Conservation (phyloP, 78 protist genomes). For the Dictyostelium purpureum region DNA sequence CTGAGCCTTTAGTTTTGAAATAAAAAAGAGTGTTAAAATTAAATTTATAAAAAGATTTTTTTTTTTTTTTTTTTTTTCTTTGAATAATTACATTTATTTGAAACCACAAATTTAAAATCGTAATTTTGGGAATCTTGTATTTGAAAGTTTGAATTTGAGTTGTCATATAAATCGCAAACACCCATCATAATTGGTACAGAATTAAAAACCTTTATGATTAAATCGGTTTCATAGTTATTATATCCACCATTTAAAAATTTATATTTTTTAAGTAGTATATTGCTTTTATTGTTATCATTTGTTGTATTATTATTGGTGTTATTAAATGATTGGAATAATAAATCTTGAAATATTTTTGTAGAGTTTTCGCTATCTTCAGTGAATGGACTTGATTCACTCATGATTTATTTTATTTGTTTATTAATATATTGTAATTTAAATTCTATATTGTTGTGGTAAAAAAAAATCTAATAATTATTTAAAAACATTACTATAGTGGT, state of each 20-base stretch:
- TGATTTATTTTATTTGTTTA: not conserved
- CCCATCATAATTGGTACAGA: conserved; percentile 29
- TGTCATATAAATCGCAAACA: conserved; percentile 2
- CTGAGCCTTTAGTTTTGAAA: not conserved
- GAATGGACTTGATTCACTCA: not conserved
- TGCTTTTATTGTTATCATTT: not conserved
- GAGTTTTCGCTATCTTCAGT: not conserved
- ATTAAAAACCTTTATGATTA: not conserved
- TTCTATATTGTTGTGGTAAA: not conserved
- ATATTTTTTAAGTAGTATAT: not conserved
- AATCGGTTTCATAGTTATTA: not conserved
- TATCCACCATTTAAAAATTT: not conserved
- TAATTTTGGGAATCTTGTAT: not conserved
- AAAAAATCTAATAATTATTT: too few species aligned
- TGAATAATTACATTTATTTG: not conserved
- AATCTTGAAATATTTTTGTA: not conserved
- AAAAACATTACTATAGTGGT: not conserved
- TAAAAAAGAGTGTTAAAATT: not conserved
- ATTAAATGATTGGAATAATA: not conserved
- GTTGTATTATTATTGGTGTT: not conserved
- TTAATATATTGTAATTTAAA: not conserved
- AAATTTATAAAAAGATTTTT: too few species aligned
- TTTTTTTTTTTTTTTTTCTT: too few species aligned
- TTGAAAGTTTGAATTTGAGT: not conserved
- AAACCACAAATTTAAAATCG: conserved; percentile 20